Conservation (phyloP, 2,329 filamentous ascomycete species). For the Xylariaceae sp. region DNA sequence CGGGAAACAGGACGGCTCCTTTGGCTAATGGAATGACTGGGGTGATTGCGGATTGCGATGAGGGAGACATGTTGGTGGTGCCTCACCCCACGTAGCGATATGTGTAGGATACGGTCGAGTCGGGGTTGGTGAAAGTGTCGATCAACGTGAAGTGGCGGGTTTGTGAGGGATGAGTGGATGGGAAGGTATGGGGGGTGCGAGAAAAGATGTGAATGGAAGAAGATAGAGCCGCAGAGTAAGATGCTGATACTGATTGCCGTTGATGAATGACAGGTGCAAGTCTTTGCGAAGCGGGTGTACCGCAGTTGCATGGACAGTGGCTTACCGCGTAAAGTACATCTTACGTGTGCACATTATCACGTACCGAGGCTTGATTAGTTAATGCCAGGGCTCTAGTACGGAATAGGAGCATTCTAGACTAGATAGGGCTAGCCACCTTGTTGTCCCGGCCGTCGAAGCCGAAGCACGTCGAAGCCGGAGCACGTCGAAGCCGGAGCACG, state of each 20-base stretch:
- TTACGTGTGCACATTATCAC: background rate
- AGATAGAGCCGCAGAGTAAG: no score
- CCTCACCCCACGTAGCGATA: background rate
- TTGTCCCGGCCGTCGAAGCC: background rate
- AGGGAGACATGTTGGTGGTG: constrained; percentile 29
- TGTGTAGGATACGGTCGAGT: background rate
- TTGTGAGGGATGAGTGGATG: background rate
- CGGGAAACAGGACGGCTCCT: constrained; percentile 78
- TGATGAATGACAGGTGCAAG: no score
- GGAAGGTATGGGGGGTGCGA: background rate
- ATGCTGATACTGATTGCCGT: no score
- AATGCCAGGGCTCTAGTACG: no score
- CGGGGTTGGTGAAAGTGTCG: background rate
- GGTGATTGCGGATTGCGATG: constrained; percentile 45
- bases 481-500: no score
- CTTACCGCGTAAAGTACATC: background rate
- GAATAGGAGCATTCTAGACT: no score
- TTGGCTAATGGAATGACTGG: constrained; percentile 80
- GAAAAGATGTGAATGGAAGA: background rate
- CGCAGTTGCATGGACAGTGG: no score
- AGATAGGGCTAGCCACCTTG: background rate
- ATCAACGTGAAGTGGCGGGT: background rate
- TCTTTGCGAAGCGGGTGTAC: no score
- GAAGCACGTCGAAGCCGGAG: no score
- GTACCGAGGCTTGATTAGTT: background rate